Evolutionary conservation across 1,284 basidiomycete species (phyloP).

Genomic region (Exobasidium rhododendri): DNA sequence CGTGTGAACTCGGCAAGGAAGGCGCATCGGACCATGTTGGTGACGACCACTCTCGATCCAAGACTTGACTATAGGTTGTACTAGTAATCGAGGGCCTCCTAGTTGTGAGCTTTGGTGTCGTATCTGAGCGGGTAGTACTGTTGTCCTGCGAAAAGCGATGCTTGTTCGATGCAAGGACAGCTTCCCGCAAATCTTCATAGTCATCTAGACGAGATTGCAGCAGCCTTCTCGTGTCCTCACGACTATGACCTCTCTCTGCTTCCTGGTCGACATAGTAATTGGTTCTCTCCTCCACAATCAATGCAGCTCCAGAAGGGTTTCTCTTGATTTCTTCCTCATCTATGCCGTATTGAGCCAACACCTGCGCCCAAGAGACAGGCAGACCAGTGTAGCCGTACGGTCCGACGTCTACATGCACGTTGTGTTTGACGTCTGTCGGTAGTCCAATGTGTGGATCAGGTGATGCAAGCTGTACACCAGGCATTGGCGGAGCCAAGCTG

Average conservation of each 20-base stretch:
- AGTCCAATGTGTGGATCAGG: conserved; percentile 36
- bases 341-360: conserved; percentile 28
- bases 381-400: conserved; percentile 41
- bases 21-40: conserved; percentile 17
- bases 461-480: not conserved
- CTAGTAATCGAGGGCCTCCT: conserved; percentile 27
- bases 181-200: conserved; percentile 19
- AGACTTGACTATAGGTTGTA: conserved; percentile 38
- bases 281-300: conserved; percentile 23
- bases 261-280: conserved; percentile 29
- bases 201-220: conserved; percentile 21
- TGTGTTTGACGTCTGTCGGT: conserved; percentile 39
- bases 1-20: conserved; percentile 12
- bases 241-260: conserved; percentile 23
- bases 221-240: conserved; percentile 20
- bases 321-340: conserved; percentile 19
- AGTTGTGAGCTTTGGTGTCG: not conserved
- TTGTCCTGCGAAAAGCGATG: not conserved
- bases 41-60: conserved; percentile 25
- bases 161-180: not conserved
- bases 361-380: conserved; percentile 36
- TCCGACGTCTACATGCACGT: conserved; percentile 43
- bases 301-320: conserved; percentile 24
- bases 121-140: not conserved
- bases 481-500: not conserved